Percentiles rank a stretch among this genome's conserved stretches.
phyloP scores from a whole-genome alignment of 2,329 filamentous ascomycete genomes.

The Verticillium alfalfae region DNA sequence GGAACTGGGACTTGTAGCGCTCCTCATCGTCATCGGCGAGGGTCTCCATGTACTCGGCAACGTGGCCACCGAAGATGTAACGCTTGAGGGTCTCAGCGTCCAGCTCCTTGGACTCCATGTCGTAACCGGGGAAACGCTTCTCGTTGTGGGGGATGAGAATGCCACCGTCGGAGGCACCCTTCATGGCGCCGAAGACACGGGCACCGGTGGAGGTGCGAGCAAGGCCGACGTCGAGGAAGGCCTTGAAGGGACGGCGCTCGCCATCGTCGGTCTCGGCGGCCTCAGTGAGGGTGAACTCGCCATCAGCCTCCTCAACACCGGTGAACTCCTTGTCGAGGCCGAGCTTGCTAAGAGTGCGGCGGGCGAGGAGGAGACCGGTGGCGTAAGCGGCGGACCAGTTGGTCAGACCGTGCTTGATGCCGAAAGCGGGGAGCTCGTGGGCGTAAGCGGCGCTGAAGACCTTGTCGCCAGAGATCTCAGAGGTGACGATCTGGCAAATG shows the following conservation, averaged over 20 bases:
- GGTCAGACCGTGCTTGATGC: slow-evolving; percentile 96
- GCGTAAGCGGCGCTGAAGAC: slow-evolving; percentile 88
- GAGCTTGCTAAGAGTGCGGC: slow-evolving; percentile 95
- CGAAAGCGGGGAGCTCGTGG: slow-evolving; percentile 97
- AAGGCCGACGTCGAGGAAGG: slow-evolving; percentile 96
- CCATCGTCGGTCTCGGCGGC: slow-evolving; percentile 85
- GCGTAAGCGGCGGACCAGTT: slow-evolving; percentile 99
- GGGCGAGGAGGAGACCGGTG: slow-evolving; percentile 93
- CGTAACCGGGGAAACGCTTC: slow-evolving; percentile 99
- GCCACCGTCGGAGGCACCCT: slow-evolving; percentile 98
- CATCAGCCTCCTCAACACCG: slow-evolving; percentile 94
- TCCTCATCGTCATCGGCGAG: slow-evolving; percentile 99
- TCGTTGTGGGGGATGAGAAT: slow-evolving; percentile 97
- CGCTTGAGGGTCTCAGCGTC: slow-evolving; percentile 95
- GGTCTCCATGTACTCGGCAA: slow-evolving; percentile 99
- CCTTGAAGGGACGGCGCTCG: slow-evolving; percentile 98
- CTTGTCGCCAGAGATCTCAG: slow-evolving; percentile 97
- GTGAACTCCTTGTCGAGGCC: slow-evolving; percentile 87
- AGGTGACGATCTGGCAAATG: slow-evolving; percentile 93
- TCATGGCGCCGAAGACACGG: slow-evolving; percentile 98
- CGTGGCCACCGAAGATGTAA: slow-evolving; percentile 98
- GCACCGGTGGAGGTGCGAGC: slow-evolving; percentile 96
- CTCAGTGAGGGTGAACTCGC: slow-evolving; percentile 95
- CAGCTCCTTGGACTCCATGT: slow-evolving; percentile 96
- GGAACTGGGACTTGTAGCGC: slow-evolving; percentile 98